Conservation (phyloP, 2,329 filamentous ascomycete genomes). For the Curvularia spicifera region DNA sequence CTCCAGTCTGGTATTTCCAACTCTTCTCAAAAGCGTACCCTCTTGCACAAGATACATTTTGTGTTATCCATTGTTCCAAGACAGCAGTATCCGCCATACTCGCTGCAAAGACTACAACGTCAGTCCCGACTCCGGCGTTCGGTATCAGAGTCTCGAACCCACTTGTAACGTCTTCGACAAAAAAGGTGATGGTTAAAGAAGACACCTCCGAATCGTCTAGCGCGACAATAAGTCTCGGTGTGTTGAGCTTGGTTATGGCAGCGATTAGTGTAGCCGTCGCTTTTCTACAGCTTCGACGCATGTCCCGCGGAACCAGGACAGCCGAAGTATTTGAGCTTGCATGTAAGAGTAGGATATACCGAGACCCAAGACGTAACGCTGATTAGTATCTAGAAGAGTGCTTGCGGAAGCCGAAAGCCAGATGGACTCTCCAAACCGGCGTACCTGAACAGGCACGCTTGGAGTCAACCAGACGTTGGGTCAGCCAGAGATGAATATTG, state of each 20-base stretch:
- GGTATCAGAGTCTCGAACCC: neutral
- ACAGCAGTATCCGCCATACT: neutral
- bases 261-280: constrained; percentile 7
- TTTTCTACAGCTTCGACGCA: constrained; percentile 12
- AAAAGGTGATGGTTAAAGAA: neutral
- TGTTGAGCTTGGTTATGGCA: constrained; percentile 4
- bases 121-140: neutral
- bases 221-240: constrained; percentile 6
- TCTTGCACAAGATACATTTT: rapidly evolving
- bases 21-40: neutral
- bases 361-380: neutral
- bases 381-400: neutral
- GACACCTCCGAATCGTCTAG: neutral
- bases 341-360: neutral
- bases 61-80: too few relatives aligned
- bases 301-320: neutral
- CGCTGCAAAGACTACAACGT: neutral
- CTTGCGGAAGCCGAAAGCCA: neutral
- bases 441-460: too few relatives aligned
- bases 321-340: constrained; percentile 6
- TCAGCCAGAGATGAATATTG: too few relatives aligned
- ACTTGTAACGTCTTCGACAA: neutral
- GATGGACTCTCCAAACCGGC: neutral
- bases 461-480: neutral
- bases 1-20: neutral